Conservation (phyloP, 2,329 filamentous ascomycete species). For the Clonostachys rosea region DNA sequence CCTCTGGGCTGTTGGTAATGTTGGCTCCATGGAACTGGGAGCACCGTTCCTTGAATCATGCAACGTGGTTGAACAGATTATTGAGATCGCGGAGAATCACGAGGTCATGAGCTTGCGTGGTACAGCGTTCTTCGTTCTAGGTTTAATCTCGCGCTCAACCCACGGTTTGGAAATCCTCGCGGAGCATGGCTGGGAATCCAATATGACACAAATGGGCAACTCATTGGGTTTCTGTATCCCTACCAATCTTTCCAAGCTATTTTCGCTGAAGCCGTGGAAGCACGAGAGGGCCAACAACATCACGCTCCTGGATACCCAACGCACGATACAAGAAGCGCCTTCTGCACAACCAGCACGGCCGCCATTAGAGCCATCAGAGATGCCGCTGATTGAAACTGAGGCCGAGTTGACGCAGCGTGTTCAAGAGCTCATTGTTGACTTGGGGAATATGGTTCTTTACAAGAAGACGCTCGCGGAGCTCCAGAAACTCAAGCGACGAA, state of each 20-base stretch:
- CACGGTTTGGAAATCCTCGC: constrained; percentile 90
- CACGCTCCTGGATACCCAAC: constrained; percentile 43
- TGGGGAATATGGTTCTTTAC: constrained; percentile 90
- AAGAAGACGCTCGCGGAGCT: constrained; percentile 83
- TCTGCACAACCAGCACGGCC: constrained; percentile 29
- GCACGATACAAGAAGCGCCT: constrained; percentile 42
- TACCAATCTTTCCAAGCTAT: constrained; percentile 69
- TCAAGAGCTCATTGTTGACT: constrained; percentile 76
- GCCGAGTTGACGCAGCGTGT: constrained; percentile 72
- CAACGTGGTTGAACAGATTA: constrained; percentile 82
- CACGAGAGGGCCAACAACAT: constrained; percentile 43
- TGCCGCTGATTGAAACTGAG: constrained; percentile 45
- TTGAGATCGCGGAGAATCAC: constrained; percentile 82
- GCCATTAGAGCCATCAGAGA: constrained; percentile 25
- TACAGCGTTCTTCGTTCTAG: constrained; percentile 94
- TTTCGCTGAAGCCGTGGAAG: constrained; percentile 63
- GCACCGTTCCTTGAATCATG: constrained; percentile 89
- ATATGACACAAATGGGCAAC: constrained; percentile 75
- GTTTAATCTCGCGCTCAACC: constrained; percentile 84
- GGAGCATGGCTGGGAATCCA: constrained; percentile 89
- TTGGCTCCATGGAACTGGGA: constrained; percentile 95
- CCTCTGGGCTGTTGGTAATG: constrained; percentile 95
- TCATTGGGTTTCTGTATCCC: constrained; percentile 88
- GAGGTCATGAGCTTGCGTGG: constrained; percentile 90
- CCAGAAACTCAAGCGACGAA: constrained; percentile 71